phyloP scores from a whole-genome alignment of 2,329 filamentous ascomycete genomes.

The Drechslerella coelobrocha region DNA sequence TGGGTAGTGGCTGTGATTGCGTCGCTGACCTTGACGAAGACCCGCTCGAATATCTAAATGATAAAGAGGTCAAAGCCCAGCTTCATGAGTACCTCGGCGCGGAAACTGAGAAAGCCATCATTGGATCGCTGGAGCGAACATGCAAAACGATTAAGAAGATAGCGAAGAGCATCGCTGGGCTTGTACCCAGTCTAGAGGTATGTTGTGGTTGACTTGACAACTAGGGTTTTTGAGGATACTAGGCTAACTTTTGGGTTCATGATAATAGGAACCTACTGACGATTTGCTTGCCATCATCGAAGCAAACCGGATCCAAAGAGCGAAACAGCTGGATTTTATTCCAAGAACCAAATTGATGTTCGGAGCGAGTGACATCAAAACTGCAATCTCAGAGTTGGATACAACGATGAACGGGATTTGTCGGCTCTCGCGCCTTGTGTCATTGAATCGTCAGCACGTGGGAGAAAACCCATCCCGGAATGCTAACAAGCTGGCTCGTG shows the following conservation, averaged over 20 bases:
- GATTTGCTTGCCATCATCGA: conserved; percentile 33
- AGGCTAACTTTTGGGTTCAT: background rate
- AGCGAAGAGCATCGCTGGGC: conserved; percentile 24
- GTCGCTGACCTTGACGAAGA: conserved; percentile 32
- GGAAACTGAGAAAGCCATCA: conserved; percentile 11
- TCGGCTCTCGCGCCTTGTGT: conserved; percentile 18
- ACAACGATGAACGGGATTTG: conserved; percentile 12
- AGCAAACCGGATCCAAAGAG: conserved; percentile 19
- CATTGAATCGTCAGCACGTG: conserved; percentile 22
- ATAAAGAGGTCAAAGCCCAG: conserved; percentile 25
- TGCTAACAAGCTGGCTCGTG: conserved; percentile 30
- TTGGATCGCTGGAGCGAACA: conserved; percentile 7
- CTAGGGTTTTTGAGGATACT: background rate
- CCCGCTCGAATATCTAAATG: conserved; percentile 19
- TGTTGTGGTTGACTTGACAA: background rate
- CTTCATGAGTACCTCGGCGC: conserved; percentile 32
- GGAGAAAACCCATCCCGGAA: conserved; percentile 29
- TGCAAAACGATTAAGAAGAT: conserved; percentile 22
- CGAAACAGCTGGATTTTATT: conserved; percentile 27
- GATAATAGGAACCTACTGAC: conserved; percentile 25
- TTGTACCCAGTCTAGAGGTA: conserved; percentile 34
- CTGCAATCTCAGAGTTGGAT: conserved; percentile 27
- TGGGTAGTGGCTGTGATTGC: conserved; percentile 26
- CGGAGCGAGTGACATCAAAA: conserved; percentile 23
- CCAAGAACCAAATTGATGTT: conserved; percentile 29